These are phyloP conservation scores for Cladobotryum protrusum DNA, from an alignment of 2,329 filamentous ascomycete species.

Conservation along the genomic window DNA sequence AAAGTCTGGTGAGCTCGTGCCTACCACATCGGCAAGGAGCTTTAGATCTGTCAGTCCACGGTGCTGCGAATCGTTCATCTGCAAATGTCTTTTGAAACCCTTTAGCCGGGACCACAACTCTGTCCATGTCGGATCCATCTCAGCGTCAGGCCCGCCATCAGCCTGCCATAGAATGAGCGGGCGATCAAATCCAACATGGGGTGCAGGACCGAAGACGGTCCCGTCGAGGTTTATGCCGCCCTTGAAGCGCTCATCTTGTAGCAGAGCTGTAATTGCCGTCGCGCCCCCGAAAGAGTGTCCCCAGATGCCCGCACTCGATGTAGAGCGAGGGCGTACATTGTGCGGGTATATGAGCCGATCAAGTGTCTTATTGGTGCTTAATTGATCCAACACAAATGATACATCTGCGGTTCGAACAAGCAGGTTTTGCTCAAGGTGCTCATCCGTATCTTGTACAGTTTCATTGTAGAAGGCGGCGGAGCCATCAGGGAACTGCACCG, in stretches of 20 bases:
- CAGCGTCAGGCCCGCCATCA: not conserved
- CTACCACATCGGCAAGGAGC: constrained; percentile 3
- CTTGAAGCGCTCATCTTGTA: constrained; percentile 6
- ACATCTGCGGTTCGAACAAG: constrained; percentile 1
- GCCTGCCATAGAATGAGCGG: not conserved
- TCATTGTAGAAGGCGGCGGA: not conserved
- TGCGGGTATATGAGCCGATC: not conserved
- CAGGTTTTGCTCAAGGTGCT: not conserved
- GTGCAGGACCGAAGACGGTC: constrained; percentile 4
- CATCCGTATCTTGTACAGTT: not conserved
- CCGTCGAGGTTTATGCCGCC: constrained; percentile 10
- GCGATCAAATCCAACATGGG: not conserved
- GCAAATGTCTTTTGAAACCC: constrained; percentile 1
- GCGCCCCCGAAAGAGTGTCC: constrained; percentile 10
- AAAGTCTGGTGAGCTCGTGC: not conserved
- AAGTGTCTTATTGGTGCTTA: constrained; percentile 6
- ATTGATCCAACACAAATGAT: constrained; percentile 5
- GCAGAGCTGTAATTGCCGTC: constrained; percentile 1
- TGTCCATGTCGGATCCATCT: constrained; percentile 1
- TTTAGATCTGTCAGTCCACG: not conserved
- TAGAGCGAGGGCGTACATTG: not conserved
- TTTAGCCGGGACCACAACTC: constrained; percentile 1
- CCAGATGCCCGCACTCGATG: constrained; percentile 5
- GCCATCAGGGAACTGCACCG: constrained; percentile 2
- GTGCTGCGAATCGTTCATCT: constrained; percentile 2